Evolutionary conservation across 2,329 filamentous ascomycete species (phyloP), one percentile per base, ranked within the genome.

Genomic region (Mariannaea sp.): DNA sequence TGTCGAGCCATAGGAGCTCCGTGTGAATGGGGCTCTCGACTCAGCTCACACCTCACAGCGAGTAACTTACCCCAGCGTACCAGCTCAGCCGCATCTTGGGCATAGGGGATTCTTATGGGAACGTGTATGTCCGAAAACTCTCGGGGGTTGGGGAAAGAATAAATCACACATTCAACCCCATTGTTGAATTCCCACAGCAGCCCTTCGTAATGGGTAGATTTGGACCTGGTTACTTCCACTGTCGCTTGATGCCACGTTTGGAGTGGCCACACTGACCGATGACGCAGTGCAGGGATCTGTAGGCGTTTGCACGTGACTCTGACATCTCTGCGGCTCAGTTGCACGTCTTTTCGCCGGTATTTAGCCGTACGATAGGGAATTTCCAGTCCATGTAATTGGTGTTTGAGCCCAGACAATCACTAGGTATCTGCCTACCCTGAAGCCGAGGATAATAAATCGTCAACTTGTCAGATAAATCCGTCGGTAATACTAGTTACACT

Each of bases 1-100:
- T 46, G 52, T 57, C 50, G 40, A 50, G 52, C 53, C 41, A 58
- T 55, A 16, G 32, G 14, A 60, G 62, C 61, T 65, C 57, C 56
- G 57, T 46, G 9, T 17, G 3, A 20, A 48, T 45, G 58, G 55
- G 60, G 65, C 63, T 63, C 47, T 24, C 52, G 47, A 30, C 52
- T 44, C 52, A 49, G 36, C 52, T 44, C 35, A 19, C 60, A 60
- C 56, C 61, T 62, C 19, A 46, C 33, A 32, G 38, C 16, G 33
- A 44, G 44, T 29, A 14, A 74, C 81, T 70, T 79, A 84, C 81
- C 77, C 80, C 80, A 67, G 81, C 80, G 68, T 84, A 85, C 80
- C 80, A 83, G 59, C 76, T 75, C 62, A 84, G 71, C 69, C 82
- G 80, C 82, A 84, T 84, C 66, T 72, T 80, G 68, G 69, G 62